Percentiles rank a stretch among this genome's conserved stretches.
phyloP scores from a whole-genome alignment of 2,329 filamentous ascomycete species.

The Paraconiothyrium sp. region DNA sequence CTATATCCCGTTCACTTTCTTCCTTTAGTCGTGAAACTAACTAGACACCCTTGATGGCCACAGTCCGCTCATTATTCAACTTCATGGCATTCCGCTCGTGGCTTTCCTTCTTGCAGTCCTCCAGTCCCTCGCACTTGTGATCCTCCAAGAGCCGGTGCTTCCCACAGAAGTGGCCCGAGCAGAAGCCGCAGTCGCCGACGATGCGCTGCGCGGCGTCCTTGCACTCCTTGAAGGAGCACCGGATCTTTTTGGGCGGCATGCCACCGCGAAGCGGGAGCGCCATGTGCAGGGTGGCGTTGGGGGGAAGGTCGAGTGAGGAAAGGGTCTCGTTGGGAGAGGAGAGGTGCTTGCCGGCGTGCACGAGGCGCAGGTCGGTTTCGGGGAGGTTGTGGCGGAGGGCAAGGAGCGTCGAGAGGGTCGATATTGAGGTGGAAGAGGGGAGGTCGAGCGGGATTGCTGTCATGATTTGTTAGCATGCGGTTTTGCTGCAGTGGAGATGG shows the following conservation, averaged over 20 bases:
- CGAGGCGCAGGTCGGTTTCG: constrained; percentile 62
- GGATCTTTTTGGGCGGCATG: constrained; percentile 76
- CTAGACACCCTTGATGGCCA: constrained; percentile 89
- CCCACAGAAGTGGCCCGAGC: constrained; percentile 90
- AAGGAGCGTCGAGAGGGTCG: constrained; percentile 65
- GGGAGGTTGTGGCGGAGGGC: constrained; percentile 65
- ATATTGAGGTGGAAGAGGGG: constrained; percentile 62
- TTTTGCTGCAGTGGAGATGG: constrained; percentile 4
- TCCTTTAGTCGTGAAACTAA: background rate
- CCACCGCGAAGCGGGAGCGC: constrained; percentile 66
- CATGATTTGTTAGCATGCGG: constrained; percentile 23
- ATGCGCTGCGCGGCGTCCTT: constrained; percentile 88
- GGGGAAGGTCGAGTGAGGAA: constrained; percentile 58
- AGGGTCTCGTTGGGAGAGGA: constrained; percentile 54
- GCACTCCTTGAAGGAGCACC: constrained; percentile 91
- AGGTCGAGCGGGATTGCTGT: constrained; percentile 67
- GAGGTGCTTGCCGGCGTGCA: constrained; percentile 68
- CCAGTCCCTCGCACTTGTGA: constrained; percentile 90
- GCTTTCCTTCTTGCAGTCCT: constrained; percentile 97
- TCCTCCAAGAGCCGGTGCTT: constrained; percentile 94
- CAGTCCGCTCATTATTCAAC: constrained; percentile 90
- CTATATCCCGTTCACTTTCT: background rate
- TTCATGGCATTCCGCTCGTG: constrained; percentile 94
- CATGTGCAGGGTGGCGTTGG: constrained; percentile 63
- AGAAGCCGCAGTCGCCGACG: constrained; percentile 96